Base-by-base conservation (phyloP, 768 basidiomycete species). In the Termitomyces heimii region DNA sequence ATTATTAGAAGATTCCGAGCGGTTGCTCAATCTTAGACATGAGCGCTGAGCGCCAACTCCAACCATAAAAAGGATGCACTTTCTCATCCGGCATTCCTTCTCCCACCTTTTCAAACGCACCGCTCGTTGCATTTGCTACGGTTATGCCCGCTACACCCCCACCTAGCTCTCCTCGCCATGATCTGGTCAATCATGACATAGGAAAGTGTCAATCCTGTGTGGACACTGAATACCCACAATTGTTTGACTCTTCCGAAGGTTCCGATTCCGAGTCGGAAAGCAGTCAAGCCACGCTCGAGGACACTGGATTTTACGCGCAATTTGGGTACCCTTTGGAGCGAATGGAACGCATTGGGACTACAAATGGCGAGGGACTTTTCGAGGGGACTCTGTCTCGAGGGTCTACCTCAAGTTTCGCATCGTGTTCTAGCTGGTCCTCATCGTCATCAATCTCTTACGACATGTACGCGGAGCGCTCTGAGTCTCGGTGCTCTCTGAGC, bases 311-410 rank as follows among this genome's bases (percentile, higher is more conserved):
- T 5, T 49, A 54, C 24, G 45, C 55, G 1, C 57, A 56, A 32
- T 71, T 74, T 61, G 73, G 73, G 24, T 65, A 71, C 54, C 71
- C 71, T 12, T 60, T 75, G 13, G 63, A 72, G 49, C 70, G 74
- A 35, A 71, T 77, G 66, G 65, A 67, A 10, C 67, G 71, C 26
- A 45, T 62, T 12, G 67, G 61, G 34, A 69, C 66, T 52, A 63
- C 62, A 40, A 66, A 67, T 56, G 62, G 65, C 54, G 66, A 66
- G 18, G 49, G 54, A 58, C 58, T 53, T 18, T 53, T 57, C 29
- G 44, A 53, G 48, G 51, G 61, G 52, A 35, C 61, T 62, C 46
- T 56, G 35, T 72, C 55, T 52, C 57, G 52, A 48, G 55, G 53
- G 62, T 67, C 60, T 22, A 65, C 62, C 54, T 40, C 22, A n/a